Evolutionary conservation across 2,329 filamentous ascomycete genomes (phyloP).

Genomic region (Rachicladosporium sp.): DNA sequence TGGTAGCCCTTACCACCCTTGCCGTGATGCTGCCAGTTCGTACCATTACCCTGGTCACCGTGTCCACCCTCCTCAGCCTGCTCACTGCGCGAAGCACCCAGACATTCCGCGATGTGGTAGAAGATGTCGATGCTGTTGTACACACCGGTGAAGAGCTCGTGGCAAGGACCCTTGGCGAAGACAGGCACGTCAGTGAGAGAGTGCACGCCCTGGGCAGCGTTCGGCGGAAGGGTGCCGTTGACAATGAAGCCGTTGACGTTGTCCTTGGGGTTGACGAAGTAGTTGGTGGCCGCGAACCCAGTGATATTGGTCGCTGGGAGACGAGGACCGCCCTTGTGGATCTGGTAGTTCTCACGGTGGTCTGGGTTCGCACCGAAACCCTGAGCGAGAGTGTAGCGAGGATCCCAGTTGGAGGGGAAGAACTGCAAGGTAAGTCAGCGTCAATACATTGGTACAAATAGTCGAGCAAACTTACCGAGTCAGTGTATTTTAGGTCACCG

Average conservation of each 20-base stretch:
- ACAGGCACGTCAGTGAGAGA: conserved; percentile 68
- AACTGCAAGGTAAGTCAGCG: conserved; percentile 25
- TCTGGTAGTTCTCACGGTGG: conserved; percentile 61
- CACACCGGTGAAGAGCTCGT: conserved; percentile 59
- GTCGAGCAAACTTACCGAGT: conserved; percentile 39
- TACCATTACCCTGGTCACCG: conserved; percentile 6
- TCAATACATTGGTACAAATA: too few relatives aligned
- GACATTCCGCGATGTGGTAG: conserved; percentile 58
- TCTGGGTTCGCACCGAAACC: conserved; percentile 64
- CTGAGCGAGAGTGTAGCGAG: conserved; percentile 65
- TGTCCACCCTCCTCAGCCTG: conserved; percentile 6
- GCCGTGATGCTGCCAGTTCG: conserved; percentile 2
- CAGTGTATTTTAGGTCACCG: conserved; percentile 51
- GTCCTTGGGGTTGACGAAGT: conserved; percentile 58
- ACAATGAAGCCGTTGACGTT: conserved; percentile 54
- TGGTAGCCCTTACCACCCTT: conserved; percentile 10
- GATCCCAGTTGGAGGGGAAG: conserved; percentile 77
- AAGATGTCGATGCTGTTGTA: conserved; percentile 63
- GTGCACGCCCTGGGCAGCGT: conserved; percentile 57
- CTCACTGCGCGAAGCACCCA: conserved; percentile 37
- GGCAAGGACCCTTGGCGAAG: conserved; percentile 67
- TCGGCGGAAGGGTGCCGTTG: conserved; percentile 60
- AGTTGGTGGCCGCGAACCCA: conserved; percentile 37
- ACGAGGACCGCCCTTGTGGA: conserved; percentile 55
- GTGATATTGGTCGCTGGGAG: conserved; percentile 45